Evolutionary conservation across 2,329 filamentous ascomycete genomes (phyloP), one percentile per base, ranked within the genome.

Genomic region (Xylariaceae sp.): DNA sequence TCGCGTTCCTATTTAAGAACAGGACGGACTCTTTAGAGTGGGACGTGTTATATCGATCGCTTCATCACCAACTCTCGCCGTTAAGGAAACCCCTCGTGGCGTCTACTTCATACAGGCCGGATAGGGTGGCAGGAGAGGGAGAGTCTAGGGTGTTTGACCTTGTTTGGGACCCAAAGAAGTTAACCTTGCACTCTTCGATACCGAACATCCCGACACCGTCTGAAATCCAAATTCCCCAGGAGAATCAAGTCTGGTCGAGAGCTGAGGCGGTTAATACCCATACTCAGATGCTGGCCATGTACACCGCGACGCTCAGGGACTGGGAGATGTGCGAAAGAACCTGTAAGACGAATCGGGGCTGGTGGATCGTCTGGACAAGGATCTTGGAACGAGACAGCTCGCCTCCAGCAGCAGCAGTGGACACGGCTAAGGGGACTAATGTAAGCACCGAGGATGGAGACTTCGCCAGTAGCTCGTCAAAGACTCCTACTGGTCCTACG

Each of bases 301-400:
- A 80, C 56, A 67, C 69, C 15, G 64, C 71, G 9, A 79, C 78
- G 2, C 70, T 74, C 5, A 65, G 62, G 2, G 65, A 72, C 33
- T 55, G 58, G 14, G 66, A 67, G 4, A 77, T 81, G 52, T 63
- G 80, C 3, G 83, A 87, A 63, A 73, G 80, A 17, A 86, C 82
- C 1, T 80, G 77, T 59, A 85, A 86, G 71, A 86, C 83, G 4
- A 81, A 72, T 41, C 76, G 82, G 32, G 83, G 82, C 1, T 87
- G 83, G 81, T 87, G 84, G 83, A 73, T 87, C 30, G 81, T 86
- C 22, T 87, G 83, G 83, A 82, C 76, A 42, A 72, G 81, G 19
- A 69, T 85, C 18, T 60, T 77, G 6, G 74, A 63, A 45, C 57
- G 55, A 9, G 58, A 58, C 14, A 10, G 19, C 7, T 9, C 43